phyloP scores from a whole-genome alignment of 1,284 basidiomycete species.

The Ceratobasidium sp. region DNA sequence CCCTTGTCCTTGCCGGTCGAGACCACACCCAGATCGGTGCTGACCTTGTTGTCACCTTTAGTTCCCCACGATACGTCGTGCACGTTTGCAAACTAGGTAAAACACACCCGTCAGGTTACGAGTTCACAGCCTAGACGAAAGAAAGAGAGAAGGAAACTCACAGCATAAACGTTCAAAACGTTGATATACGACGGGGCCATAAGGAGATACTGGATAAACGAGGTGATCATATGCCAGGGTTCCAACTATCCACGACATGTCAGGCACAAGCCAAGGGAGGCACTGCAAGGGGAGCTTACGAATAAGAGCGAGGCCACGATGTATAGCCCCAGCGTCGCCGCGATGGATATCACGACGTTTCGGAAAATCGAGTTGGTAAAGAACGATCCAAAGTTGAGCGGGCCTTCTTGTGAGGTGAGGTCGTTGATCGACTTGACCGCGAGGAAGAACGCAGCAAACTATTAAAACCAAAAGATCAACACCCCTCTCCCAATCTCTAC shows the following conservation, averaged over 20 bases:
- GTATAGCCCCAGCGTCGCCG: conserved; percentile 90
- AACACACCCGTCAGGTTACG: conserved; percentile 61
- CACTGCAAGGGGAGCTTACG: conserved; percentile 65
- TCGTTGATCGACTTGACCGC: conserved; percentile 82
- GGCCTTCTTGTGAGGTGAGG: conserved; percentile 61
- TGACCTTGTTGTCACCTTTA: conserved; percentile 89
- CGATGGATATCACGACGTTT: conserved; percentile 85
- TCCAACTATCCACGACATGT: conserved; percentile 70
- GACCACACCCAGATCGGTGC: conserved; percentile 86
- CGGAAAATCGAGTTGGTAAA: conserved; percentile 84
- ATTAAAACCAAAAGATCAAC: conserved; percentile 9
- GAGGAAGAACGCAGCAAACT: conserved; percentile 83
- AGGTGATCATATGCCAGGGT: conserved; percentile 94
- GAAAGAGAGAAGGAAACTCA: conserved; percentile 59
- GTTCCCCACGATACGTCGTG: conserved; percentile 93
- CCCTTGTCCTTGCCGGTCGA: conserved; percentile 68
- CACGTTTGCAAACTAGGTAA: conserved; percentile 75
- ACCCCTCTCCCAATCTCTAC: not conserved
- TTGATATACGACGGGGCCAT: conserved; percentile 94
- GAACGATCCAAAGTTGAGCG: conserved; percentile 67
- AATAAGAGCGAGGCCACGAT: conserved; percentile 83
- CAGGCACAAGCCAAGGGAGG: conserved; percentile 52
- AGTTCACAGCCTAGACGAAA: not conserved
- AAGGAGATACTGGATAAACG: conserved; percentile 92
- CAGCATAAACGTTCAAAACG: conserved; percentile 89